Evolutionary conservation across 192 early-diverging fungal genomes (phyloP).

Genomic region (Gamsiella multidivaricata): DNA sequence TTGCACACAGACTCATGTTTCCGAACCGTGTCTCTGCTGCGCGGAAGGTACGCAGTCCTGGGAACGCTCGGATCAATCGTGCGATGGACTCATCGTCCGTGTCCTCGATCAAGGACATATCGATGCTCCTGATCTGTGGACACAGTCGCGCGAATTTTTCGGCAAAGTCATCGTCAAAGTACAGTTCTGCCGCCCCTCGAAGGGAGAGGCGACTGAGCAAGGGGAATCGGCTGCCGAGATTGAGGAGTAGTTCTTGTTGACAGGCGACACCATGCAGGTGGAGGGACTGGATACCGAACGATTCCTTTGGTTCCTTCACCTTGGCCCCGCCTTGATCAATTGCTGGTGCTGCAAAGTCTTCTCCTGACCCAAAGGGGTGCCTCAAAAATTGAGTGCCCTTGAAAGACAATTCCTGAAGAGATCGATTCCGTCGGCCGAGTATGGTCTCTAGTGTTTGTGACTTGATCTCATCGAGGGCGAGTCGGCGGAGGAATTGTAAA

Average conservation of each 20-base stretch:
- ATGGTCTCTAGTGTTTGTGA: conserved; percentile 25
- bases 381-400: conserved; percentile 9
- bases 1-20: conserved; percentile 2
- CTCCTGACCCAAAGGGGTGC: conserved; percentile 26
- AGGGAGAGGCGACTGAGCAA: conserved; percentile 20
- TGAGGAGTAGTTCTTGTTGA: conserved; percentile 18
- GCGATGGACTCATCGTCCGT: conserved; percentile 28
- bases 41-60: conserved; percentile 6
- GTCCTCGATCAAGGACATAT: conserved; percentile 21
- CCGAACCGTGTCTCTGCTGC: conserved; percentile 27
- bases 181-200: conserved; percentile 2
- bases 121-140: conserved; percentile 26
- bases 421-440: conserved; percentile 10
- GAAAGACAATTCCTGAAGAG: conserved; percentile 32
- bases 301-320: background rate
- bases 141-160: conserved; percentile 13
- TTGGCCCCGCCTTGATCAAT: background rate
- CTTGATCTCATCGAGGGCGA: conserved; percentile 21
- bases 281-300: conserved; percentile 23
- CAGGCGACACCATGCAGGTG: conserved; percentile 22
- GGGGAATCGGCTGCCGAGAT: conserved; percentile 34
- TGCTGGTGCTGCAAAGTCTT: conserved; percentile 22
- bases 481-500: conserved; percentile 1
- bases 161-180: conserved; percentile 14
- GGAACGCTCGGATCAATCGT: conserved; percentile 12